A percentile compares a stretch with the other conserved stretches of the same genome.
phyloP scores from a whole-genome alignment of 306 rosid species.

The Lupinus albus region DNA sequence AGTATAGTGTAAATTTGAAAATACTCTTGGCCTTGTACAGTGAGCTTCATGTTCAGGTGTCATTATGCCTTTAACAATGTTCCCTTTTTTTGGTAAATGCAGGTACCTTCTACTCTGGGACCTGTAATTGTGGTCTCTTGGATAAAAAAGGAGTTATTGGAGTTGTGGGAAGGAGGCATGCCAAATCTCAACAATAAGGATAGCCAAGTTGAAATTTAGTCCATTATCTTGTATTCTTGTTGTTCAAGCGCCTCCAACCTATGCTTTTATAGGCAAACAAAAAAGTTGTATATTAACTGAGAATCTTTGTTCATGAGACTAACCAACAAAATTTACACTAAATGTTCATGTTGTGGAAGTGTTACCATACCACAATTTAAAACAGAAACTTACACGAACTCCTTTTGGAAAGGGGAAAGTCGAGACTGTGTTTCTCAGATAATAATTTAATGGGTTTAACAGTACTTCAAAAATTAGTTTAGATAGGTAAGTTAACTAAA shows the following conservation, averaged over 20 bases:
- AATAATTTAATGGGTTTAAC: neutral
- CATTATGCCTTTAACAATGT: neutral
- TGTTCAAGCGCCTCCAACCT: constrained; percentile 7
- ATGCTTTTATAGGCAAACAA: constrained; percentile 39
- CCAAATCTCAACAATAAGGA: constrained; percentile 65
- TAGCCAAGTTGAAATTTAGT: constrained; percentile 71
- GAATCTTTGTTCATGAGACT: constrained; percentile 43
- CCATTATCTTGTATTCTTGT: constrained; percentile 21
- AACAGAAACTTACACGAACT: constrained; percentile 20
- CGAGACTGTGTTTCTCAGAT: neutral
- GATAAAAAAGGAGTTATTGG: constrained; percentile 77
- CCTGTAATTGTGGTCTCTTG: constrained; percentile 77
- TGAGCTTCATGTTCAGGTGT: constrained; percentile 1
- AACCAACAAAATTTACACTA: constrained; percentile 36
- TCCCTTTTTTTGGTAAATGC: constrained; percentile 37
- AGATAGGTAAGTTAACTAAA: too few species aligned
- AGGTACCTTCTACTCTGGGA: constrained; percentile 96
- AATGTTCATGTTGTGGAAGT: constrained; percentile 28
- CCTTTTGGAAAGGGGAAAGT: neutral
- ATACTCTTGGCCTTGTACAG: neutral
- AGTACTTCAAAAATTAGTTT: too few species aligned
- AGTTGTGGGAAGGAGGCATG: constrained; percentile 84
- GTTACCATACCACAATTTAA: constrained; percentile 8
- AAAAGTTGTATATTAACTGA: constrained; percentile 66
- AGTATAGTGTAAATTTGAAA: neutral